Evolutionary conservation across 140 eudicot genomes (phyloP).

Genomic region (Oenanthe javanica): DNA sequence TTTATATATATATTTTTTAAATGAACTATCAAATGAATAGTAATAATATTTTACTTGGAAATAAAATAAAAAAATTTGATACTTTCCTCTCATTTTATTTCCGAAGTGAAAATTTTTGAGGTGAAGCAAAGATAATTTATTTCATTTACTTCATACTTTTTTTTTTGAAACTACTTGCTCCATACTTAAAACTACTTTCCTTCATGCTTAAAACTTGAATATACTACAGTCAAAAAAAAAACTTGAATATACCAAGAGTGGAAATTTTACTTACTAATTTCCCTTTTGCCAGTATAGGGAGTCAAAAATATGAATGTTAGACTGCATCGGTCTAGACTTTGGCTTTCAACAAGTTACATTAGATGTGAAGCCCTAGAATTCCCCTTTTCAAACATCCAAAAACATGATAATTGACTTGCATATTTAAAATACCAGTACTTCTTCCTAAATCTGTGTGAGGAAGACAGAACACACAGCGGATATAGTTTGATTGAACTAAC

Average conservation of each 20-base stretch:
- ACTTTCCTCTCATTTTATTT: no score
- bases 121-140: no score
- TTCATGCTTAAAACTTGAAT: background rate
- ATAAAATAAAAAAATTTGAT: no score
- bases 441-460: background rate
- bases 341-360: background rate
- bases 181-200: background rate
- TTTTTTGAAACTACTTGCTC: no score
- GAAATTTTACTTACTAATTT: background rate
- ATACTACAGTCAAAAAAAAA: no score
- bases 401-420: background rate
- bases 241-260: background rate
- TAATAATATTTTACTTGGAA: no score
- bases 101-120: no score
- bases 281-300: background rate
- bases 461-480: slow-evolving; percentile 4
- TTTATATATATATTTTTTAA: no score
- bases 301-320: background rate
- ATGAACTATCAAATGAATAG: no score
- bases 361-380: background rate
- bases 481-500: background rate
- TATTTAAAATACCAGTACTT: background rate
- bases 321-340: background rate
- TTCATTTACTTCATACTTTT: no score
- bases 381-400: background rate